Base-by-base conservation (phyloP, 768 basidiomycete genomes). In the Phaffia tasmanica region DNA sequence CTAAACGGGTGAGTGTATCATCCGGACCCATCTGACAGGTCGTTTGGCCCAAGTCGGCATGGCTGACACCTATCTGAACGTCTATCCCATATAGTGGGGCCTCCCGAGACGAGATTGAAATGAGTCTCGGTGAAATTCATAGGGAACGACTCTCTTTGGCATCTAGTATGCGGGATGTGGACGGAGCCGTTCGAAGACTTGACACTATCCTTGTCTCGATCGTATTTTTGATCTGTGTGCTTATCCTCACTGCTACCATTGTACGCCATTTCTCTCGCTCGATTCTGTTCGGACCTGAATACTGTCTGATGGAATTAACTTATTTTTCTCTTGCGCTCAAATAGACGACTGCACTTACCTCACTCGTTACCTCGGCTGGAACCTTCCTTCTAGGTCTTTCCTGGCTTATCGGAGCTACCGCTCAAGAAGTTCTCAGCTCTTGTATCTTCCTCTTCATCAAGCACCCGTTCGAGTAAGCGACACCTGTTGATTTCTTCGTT, bases 401-500 rank as follows among this genome's bases (percentile, higher is more conserved):
- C 70, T 91, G 89, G 89, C 83, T 91, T 64, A 89, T 93, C 71
- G 91, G 90, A 49, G 74, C 76, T 21, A 87, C 84, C 63, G 80
- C 88, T 68, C 83, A 87, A 69, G 88, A 91, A 75, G 84, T 92
- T 55, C 80, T 93, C 64, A 84, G 83, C 5, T 85, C 86, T 66
- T 88, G 91, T 75, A 90, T 93, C 73, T 93, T 95, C 81, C 80
- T 95, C 32, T 92, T 93, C 77, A 81, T 90, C 75, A 88, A 88
- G 68, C 23, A 53, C 16, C 51, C 51, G 4, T 27, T 27, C 51
- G 21, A 21, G 51, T n/a, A 53, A n/a, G 51, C 18, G n/a, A 16
- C 51, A 27, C 51, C 11, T 18, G 6, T 53, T n/a, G 49, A 14
- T 53, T 18, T 16, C 8, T 18, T 27, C 4, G 21, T 4, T 5